Evolutionary conservation across 176 grass and related monocot genomes (phyloP), one percentile per base, ranked within the genome.

Genomic region (Triticum timopheevii): DNA sequence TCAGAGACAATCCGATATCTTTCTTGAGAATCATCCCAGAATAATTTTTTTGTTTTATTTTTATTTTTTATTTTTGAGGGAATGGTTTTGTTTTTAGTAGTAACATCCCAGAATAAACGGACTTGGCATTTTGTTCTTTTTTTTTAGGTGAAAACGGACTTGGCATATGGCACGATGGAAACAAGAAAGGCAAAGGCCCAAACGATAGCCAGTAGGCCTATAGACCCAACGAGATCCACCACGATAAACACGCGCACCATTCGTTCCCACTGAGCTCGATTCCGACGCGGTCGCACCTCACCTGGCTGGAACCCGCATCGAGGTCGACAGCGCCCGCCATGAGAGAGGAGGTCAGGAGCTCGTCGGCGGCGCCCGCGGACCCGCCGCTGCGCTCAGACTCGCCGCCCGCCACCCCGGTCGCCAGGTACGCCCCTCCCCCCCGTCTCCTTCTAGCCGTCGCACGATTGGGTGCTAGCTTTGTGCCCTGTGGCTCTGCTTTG

Each of bases 341-440:
- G 94, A 86, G 94, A 63, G 97, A 99, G 85, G 94, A 99, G 89
- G 97, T 94, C 11, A 87, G 90, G 85, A 99, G 94, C 89, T 96
- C 97, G 86, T 77, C 90, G 77, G 90, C 86, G 62, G 92, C 94
- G 84, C 87, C 94, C 75, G 87, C 88, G 33, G 94, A 97, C 54
- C 91, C 76, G 38, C 92, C 83, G 12, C 85, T 85, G 33, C 90
- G 97, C 20, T 98, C 94, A 61, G 93, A 67, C 86, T 96, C 97
- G 27, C 85, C 94, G 54, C 97, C 94, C 16, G 82, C 85, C 17
- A 99, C 94, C 22, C 88, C 97, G 10, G 97, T 87, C 30, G 97
- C 94, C 54, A 99, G 97, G 97, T 99, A 71, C 61, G 7, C 15
- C 27, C 6, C 3, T 4, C 3, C 19, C 34, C 6, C 13, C 4